Percentiles rank a stretch among this genome's conserved stretches.
Evolutionary conservation across 2,329 filamentous ascomycete species (phyloP).

Genomic region (Xylaria sp.): DNA sequence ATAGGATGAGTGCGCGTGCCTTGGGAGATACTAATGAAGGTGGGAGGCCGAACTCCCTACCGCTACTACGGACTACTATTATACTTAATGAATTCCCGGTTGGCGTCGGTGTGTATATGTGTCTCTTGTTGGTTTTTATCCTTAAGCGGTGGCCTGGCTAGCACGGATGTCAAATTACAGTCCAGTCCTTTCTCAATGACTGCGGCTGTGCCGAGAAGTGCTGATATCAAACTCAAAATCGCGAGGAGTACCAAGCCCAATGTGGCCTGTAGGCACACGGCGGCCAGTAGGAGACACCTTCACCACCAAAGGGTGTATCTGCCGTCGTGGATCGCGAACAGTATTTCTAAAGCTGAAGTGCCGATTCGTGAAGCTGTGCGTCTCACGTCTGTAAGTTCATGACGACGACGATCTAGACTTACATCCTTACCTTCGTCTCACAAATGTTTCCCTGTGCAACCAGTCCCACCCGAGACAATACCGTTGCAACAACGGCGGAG

Average conservation of each 20-base stretch:
- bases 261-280: constrained; percentile 38
- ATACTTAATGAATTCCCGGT: constrained; percentile 3
- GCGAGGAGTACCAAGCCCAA: constrained; percentile 40
- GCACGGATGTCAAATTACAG: constrained; percentile 99
- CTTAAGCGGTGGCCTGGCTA: constrained; percentile 40
- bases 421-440: neutral
- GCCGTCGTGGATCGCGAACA: constrained; percentile 42
- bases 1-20: constrained; percentile 21
- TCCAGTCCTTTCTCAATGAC: constrained; percentile 76
- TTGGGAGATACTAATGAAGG: constrained; percentile 13
- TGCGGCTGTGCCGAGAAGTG: constrained; percentile 99
- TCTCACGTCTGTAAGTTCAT: neutral
- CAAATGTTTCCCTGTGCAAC: neutral
- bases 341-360: constrained; percentile 4
- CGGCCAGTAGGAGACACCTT: constrained; percentile 20
- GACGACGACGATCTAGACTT: neutral
- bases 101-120: neutral
- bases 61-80: constrained; percentile 26
- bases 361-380: constrained; percentile 36
- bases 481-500: neutral
- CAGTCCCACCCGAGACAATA: neutral
- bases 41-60: constrained; percentile 11
- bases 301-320: constrained; percentile 20
- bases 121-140: constrained; percentile 1
- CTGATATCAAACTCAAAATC: constrained; percentile 67